These are phyloP conservation scores for Phytophthora podocarpi DNA, from an alignment of 352 stramenopile genomes.

Conservation along the genomic window DNA sequence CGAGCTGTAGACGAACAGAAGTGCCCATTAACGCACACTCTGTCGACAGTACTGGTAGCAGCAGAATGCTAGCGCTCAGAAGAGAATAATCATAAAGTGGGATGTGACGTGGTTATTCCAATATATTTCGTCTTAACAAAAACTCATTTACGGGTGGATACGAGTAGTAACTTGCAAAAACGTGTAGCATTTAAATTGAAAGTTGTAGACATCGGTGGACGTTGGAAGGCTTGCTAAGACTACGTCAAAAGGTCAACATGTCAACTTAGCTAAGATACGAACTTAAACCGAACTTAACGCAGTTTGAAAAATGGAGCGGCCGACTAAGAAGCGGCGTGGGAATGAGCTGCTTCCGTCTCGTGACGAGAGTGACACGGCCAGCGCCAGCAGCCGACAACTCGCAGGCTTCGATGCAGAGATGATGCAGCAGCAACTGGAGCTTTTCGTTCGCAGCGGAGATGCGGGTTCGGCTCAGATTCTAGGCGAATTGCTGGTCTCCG, in stretches of 20 bases:
- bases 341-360: conserved; percentile 12
- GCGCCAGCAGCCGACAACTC: neutral
- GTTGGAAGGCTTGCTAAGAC: too few relatives aligned
- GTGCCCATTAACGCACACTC: conserved; percentile 1
- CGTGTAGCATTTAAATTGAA: too few relatives aligned
- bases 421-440: conserved; percentile 69
- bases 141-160: too few relatives aligned
- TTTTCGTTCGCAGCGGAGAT: conserved; percentile 53
- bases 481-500: conserved; percentile 60
- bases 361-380: conserved; percentile 4
- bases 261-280: too few relatives aligned
- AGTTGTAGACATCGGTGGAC: too few relatives aligned
- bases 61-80: neutral
- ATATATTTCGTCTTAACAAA: too few relatives aligned
- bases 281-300: conserved; percentile 29
- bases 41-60: neutral
- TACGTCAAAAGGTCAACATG: too few relatives aligned
- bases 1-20: conserved; percentile 47
- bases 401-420: conserved; percentile 39
- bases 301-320: conserved; percentile 26
- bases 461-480: conserved; percentile 69
- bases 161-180: too few relatives aligned
- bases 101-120: conserved; percentile 24
- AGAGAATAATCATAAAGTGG: conserved; percentile 4
- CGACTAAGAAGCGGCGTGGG: conserved; percentile 41